Base-by-base conservation (phyloP, 345 rosid genomes). In the Toxicodendron radicans region DNA sequence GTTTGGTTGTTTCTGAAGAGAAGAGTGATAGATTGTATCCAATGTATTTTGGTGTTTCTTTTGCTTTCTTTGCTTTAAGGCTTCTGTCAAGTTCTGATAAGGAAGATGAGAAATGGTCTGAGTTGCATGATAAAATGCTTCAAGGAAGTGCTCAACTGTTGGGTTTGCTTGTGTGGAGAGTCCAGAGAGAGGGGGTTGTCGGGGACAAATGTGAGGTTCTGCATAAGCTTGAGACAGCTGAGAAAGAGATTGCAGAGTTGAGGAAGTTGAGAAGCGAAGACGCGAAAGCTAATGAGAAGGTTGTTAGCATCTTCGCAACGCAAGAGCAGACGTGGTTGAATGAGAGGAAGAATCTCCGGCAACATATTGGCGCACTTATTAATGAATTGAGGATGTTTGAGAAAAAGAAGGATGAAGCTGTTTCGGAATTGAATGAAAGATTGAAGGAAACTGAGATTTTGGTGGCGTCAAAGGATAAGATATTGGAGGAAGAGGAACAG, bases 261-360 rank as follows among this genome's bases (percentile, higher is more conserved):
- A 88, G 86, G 87, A 86, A 87, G 78, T 68, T 78, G 60, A 87
- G 98, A 70, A 85, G 71, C 0, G 96, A 89, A 83, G 98, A 91
- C 71, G 98, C 94, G 7, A 93, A 83, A 75, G 99, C 98, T 10
- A 95, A 93, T 64, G 99, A 95, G 90, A 95, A 91, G 72, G 98
- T 90, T 64, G 97, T 91, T 33, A 67, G 96, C 52, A 93, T 95
- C 58, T 85, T 87, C 75, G 96, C 99, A 3, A 85, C 91, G 4
- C 97, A 89, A 53, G 97, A 93, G 79, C 98, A 95, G 83, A 80
- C 79, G 59, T 95, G 99, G 99, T 80, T 93, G 23, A 75, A 53
- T 21, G 97, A 93, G 69, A 91, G 84, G 83, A 90, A 81, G 83
- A 81, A 71, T 76, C 85, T 89, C 10, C 72, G 79, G 75, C 90